phyloP scores from a whole-genome alignment of 257 asterid genomes.

The Avicennia marina region DNA sequence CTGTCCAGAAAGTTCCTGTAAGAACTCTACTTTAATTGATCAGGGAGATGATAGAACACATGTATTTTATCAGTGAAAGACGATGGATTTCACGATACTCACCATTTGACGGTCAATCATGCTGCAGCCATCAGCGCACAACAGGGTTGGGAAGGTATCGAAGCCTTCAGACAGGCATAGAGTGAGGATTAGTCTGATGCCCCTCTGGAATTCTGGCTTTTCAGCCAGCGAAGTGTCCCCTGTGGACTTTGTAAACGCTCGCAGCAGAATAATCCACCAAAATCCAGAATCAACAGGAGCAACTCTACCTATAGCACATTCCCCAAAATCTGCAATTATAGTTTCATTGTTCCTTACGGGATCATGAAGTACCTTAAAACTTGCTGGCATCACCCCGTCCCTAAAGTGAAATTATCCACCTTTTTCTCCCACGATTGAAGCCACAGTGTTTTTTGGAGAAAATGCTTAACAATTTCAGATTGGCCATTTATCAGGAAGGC shows the following conservation, averaged over 20 bases:
- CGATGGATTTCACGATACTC: constrained; percentile 17
- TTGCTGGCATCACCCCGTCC: constrained; percentile 94
- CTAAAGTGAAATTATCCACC: constrained; percentile 83
- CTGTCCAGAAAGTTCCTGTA: no score
- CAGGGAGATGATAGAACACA: no score
- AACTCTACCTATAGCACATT: constrained; percentile 91
- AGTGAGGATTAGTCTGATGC: constrained; percentile 69
- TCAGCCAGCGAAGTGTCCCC: constrained; percentile 90
- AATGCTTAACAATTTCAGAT: constrained; percentile 84
- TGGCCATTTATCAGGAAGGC: constrained; percentile 97
- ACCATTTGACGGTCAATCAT: constrained; percentile 98
- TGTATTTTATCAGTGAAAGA: no score
- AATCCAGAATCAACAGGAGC: constrained; percentile 98
- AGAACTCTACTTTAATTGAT: no score
- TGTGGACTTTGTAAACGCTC: constrained; percentile 90
- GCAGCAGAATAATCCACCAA: constrained; percentile 95
- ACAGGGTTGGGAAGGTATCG: constrained; percentile 92
- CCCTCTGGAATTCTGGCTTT: constrained; percentile 74
- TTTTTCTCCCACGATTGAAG: constrained; percentile 95
- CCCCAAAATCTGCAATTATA: constrained; percentile 88
- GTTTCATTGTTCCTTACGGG: constrained; percentile 74
- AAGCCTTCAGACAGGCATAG: constrained; percentile 86
- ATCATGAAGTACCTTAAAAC: constrained; percentile 90
- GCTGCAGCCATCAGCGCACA: constrained; percentile 92
- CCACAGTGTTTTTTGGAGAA: constrained; percentile 72